phyloP scores from a whole-genome alignment of 2,329 filamentous ascomycete species.

The Ophidiomyces ophidiicola region DNA sequence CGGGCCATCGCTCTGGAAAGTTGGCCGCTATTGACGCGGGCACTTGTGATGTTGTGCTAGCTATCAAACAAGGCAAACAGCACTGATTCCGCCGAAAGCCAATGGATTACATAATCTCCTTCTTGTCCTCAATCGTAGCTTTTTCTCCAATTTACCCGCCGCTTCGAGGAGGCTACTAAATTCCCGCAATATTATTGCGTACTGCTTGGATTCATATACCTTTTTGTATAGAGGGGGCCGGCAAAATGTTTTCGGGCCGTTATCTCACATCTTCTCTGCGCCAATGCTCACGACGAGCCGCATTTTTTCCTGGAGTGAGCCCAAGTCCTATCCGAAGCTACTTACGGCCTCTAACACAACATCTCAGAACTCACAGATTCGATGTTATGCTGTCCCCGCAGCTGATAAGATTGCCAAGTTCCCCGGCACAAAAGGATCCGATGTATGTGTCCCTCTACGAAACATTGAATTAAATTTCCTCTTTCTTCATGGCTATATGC shows the following conservation, averaged over 20 bases:
- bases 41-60: not conserved
- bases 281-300: slow-evolving; percentile 58
- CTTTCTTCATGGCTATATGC: not conserved
- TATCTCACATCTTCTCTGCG: slow-evolving; percentile 63
- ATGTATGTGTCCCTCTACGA: slow-evolving; percentile 48
- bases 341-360: slow-evolving; percentile 2
- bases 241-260: slow-evolving; percentile 72
- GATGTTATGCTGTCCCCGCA: slow-evolving; percentile 47
- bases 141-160: not conserved
- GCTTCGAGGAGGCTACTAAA: too few relatives aligned
- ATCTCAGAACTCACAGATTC: slow-evolving; percentile 33
- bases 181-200: too few relatives aligned
- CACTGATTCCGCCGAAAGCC: too few relatives aligned
- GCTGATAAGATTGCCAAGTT: slow-evolving; percentile 78
- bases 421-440: slow-evolving; percentile 74
- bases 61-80: slow-evolving; percentile 13
- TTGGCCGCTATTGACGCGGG: too few relatives aligned
- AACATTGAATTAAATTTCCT: slow-evolving; percentile 11
- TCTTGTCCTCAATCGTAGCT: not conserved
- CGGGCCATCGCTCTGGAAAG: too few relatives aligned
- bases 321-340: slow-evolving; percentile 12
- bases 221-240: slow-evolving; percentile 11
- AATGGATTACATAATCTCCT: too few relatives aligned
- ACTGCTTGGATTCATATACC: slow-evolving; percentile 1
- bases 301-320: slow-evolving; percentile 48